Percentiles rank a stretch among this genome's conserved stretches.
Evolutionary conservation across 2,329 filamentous ascomycete species (phyloP).

Genomic region (Akanthomyces lecanii): DNA sequence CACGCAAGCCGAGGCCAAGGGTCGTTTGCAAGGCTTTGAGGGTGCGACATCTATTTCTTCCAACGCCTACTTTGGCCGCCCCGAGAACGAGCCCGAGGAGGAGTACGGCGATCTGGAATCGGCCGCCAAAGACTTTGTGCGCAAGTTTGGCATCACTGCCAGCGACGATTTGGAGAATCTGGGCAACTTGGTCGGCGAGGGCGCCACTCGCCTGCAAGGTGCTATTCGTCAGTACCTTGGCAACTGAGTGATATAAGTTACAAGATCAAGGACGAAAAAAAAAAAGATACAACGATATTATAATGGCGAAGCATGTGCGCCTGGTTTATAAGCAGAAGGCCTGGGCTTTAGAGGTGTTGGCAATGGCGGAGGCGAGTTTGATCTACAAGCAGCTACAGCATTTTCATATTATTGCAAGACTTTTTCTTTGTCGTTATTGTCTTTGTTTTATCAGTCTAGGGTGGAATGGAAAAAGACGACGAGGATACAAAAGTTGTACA

Average conservation of each 20-base stretch:
- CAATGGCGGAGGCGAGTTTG: background rate
- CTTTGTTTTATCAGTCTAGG: background rate
- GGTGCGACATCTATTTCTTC: conserved; percentile 89
- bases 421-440: background rate
- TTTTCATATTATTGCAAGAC: conserved; percentile 7
- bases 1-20: conserved; percentile 80
- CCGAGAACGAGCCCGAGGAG: conserved; percentile 74
- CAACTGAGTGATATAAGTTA: conserved; percentile 37
- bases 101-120: conserved; percentile 88
- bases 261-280: background rate
- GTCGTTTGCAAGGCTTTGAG: conserved; percentile 85
- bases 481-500: background rate
- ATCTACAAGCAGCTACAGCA: conserved; percentile 7
- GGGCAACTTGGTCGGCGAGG: conserved; percentile 76
- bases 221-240: conserved; percentile 62
- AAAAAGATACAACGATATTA: background rate
- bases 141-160: conserved; percentile 91
- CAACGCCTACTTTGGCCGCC: conserved; percentile 94
- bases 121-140: conserved; percentile 94
- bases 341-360: background rate
- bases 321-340: background rate
- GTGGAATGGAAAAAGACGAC: background rate
- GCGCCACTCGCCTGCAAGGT: conserved; percentile 78
- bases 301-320: background rate
- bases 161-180: conserved; percentile 94